Evolutionary conservation across 2,329 filamentous ascomycete genomes (phyloP).

Genomic region (Stagonosporopsis chrysanthemi): DNA sequence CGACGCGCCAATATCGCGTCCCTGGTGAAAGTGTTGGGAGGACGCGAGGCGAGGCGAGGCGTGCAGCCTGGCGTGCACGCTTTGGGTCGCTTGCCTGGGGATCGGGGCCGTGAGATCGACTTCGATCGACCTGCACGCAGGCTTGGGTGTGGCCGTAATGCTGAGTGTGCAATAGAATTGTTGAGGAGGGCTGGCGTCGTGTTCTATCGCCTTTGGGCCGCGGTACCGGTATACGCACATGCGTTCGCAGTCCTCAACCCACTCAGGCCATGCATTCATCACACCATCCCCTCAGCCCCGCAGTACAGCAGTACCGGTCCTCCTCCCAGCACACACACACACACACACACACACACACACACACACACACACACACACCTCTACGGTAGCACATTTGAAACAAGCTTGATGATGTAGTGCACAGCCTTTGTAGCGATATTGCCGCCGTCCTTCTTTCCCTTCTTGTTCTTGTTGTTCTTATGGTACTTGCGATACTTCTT

Average conservation of each 20-base stretch:
- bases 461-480: conserved; percentile 2
- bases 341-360: background rate
- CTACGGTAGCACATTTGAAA: background rate
- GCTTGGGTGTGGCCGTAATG: background rate
- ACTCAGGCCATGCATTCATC: background rate
- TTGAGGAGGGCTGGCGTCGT: background rate
- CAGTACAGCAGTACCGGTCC: background rate
- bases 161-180: background rate
- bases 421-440: conserved; percentile 14
- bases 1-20: conserved; percentile 15
- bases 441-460: conserved; percentile 14
- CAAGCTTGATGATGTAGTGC: background rate
- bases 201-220: background rate
- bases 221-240: too few species aligned
- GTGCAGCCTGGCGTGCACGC: background rate
- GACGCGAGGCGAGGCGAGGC: conserved; percentile 6
- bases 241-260: too few species aligned
- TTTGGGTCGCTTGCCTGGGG: too few species aligned
- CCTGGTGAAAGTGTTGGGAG: conserved; percentile 4
- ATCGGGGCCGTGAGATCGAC: background rate
- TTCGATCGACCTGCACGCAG: background rate
- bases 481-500: conserved; percentile 30
- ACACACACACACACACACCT: background rate
- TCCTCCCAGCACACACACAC: background rate
- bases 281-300: background rate